Conservation (phyloP, 441 rosid species). For the Populus tomentosa region DNA sequence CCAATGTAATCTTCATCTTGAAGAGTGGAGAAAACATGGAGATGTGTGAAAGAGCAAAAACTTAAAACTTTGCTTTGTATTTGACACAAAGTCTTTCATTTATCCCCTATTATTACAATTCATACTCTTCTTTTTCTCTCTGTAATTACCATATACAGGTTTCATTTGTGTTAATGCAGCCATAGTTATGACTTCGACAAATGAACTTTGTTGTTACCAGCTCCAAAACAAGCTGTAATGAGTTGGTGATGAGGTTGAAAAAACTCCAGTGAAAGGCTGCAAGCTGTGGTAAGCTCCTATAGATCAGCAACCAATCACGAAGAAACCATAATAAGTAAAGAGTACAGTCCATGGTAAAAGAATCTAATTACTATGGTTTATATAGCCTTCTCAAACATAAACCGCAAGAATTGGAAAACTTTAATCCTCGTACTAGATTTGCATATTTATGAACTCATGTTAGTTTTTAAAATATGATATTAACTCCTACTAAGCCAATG, state of each 20-base stretch:
- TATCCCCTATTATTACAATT: neutral
- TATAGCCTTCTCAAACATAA: too few species aligned
- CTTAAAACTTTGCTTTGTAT: neutral
- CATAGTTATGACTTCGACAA: neutral
- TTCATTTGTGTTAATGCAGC: neutral
- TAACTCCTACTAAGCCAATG: neutral
- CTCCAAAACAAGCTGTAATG: neutral
- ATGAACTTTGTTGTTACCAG: neutral
- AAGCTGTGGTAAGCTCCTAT: too few species aligned
- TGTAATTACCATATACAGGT: conserved; percentile 6
- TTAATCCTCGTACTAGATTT: too few species aligned
- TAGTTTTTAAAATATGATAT: too few species aligned
- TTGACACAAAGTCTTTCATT: neutral
- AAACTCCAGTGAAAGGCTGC: neutral
- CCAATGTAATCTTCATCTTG: neutral
- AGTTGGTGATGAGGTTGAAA: neutral
- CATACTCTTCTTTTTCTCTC: conserved; percentile 1
- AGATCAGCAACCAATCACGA: too few species aligned
- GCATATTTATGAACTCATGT: too few species aligned
- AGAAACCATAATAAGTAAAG: too few species aligned
- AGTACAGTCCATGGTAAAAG: too few species aligned
- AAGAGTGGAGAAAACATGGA: neutral
- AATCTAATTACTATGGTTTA: too few species aligned
- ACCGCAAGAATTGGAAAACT: too few species aligned
- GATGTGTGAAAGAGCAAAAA: neutral